These are phyloP conservation scores for Phytophthora hibernalis DNA, from an alignment of 352 stramenopile genomes.

Conservation along the genomic window DNA sequence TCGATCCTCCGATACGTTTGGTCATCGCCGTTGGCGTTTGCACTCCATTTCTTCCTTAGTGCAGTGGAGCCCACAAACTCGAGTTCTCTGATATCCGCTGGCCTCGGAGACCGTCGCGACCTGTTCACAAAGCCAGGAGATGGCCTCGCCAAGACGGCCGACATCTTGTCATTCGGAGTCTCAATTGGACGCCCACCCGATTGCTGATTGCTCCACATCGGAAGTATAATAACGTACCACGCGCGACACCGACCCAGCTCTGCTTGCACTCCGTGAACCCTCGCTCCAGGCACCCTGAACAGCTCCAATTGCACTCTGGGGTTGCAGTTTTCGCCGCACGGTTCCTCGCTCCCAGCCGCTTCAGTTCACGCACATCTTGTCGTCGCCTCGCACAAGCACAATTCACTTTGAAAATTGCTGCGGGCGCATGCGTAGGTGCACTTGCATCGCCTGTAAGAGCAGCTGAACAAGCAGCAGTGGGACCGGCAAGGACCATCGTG, in stretches of 20 bases:
- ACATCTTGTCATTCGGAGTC: slow-evolving; percentile 22
- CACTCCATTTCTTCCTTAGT: slow-evolving; percentile 6
- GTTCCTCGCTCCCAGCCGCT: slow-evolving; percentile 35
- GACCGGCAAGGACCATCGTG: slow-evolving; percentile 1
- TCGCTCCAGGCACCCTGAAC: slow-evolving; percentile 4
- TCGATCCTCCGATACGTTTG: slow-evolving; percentile 11
- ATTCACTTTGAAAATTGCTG: slow-evolving; percentile 11
- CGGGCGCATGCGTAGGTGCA: slow-evolving; percentile 9
- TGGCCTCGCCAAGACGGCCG: slow-evolving; percentile 7
- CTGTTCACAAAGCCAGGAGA: slow-evolving; percentile 19
- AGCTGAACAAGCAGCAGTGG: slow-evolving; percentile 8
- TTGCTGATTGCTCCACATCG: slow-evolving; percentile 27
- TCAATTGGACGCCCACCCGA: slow-evolving; percentile 29
- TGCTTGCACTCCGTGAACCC: not conserved
- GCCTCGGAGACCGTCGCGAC: slow-evolving; percentile 16
- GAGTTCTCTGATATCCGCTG: slow-evolving; percentile 32
- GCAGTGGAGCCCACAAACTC: slow-evolving; percentile 19
- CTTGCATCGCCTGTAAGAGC: slow-evolving; percentile 1
- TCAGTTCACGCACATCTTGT: slow-evolving; percentile 29
- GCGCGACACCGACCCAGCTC: slow-evolving; percentile 4
- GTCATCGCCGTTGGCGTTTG: slow-evolving; percentile 11
- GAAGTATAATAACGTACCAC: slow-evolving; percentile 19
- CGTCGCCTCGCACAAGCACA: slow-evolving; percentile 27
- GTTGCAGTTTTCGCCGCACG: slow-evolving; percentile 18
- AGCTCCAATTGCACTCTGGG: slow-evolving; percentile 15